Base-by-base conservation (phyloP, 2,329 filamentous ascomycete species). In the Beauveria australis region DNA sequence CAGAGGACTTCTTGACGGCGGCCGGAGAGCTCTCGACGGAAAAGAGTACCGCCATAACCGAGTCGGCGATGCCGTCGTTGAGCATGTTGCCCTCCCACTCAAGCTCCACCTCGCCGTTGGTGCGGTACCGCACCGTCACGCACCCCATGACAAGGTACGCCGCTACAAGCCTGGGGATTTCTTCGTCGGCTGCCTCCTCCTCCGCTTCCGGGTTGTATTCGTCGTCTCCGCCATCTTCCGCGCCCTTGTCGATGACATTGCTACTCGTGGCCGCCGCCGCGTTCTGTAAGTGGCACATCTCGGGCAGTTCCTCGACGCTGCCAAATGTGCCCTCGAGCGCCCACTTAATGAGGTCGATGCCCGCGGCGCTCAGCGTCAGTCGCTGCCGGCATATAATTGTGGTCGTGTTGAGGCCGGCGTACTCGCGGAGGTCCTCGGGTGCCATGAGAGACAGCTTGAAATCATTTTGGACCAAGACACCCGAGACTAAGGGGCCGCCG, bases 81-180 rank as follows among this genome's bases (percentile, higher is more conserved):
- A 97, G 87, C 78, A 96, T 89, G 72, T 97, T 99, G 61, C 92
- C 94, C 72, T 97, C 93, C 94, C 94, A 99, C 74, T 96, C 92
- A 3, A 97, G 79, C 72, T 95, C 92, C 6, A 97, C 84, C 70
- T 94, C 88, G 60, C 92, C 89, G 66, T 85, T 87, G 63, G 79
- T 83, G 64, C 83, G 83, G 74, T 94, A 92, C 22, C 87, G 84
- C n/a, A 97, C 86, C 8, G 85, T 85, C 30, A 97, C 86, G 73
- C 89, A 94, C 64, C 92, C 93, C 93, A 99, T 97, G 68, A 99
- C 85, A 30, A 86, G 75, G 67, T 87, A 87, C 3, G 82, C 77
- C 56, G 83, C 76, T 62, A 83, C 72, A 62, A 84, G 71, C 66
- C 76, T 74, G 6, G 79, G 74, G 19, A 88, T 75, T 65, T 89